Conservation (phyloP, 495 filamentous ascomycete genomes). For the Annulohypoxylon moriforme region DNA sequence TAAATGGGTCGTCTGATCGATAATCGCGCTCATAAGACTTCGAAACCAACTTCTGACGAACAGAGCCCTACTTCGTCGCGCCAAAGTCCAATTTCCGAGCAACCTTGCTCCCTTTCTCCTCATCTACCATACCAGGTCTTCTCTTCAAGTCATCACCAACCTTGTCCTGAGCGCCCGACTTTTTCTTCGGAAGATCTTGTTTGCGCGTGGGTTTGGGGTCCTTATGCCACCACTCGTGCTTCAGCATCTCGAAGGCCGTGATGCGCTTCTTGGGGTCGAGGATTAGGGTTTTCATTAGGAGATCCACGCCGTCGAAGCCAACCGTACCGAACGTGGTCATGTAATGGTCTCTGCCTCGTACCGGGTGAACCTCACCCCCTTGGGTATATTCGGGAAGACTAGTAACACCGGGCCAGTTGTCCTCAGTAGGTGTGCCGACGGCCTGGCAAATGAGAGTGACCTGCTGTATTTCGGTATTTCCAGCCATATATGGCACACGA, state of each 20-base stretch:
- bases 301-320: constrained; percentile 82
- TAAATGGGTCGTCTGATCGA: not conserved
- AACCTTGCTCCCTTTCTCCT: constrained; percentile 73
- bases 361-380: constrained; percentile 67
- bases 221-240: constrained; percentile 86
- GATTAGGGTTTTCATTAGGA: constrained; percentile 85
- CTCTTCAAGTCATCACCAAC: constrained; percentile 87
- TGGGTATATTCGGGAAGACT: constrained; percentile 80
- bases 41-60: no score
- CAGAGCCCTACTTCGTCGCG: constrained; percentile 59
- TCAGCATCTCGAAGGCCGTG: constrained; percentile 77
- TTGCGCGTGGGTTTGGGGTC: constrained; percentile 87
- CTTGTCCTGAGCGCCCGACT: constrained; percentile 72
- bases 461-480: constrained; percentile 77
- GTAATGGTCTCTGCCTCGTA: constrained; percentile 76
- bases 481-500: constrained; percentile 80
- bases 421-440: constrained; percentile 91
- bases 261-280: constrained; percentile 87
- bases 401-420: constrained; percentile 94
- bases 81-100: constrained; percentile 91
- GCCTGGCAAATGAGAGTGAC: constrained; percentile 82
- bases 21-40: not conserved
- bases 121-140: constrained; percentile 77
- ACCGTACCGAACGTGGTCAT: constrained; percentile 77
- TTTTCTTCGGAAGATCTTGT: constrained; percentile 77